Evolutionary conservation across 208 protist genomes (phyloP).

Genomic region (Blastocrithidia nonstop): DNA sequence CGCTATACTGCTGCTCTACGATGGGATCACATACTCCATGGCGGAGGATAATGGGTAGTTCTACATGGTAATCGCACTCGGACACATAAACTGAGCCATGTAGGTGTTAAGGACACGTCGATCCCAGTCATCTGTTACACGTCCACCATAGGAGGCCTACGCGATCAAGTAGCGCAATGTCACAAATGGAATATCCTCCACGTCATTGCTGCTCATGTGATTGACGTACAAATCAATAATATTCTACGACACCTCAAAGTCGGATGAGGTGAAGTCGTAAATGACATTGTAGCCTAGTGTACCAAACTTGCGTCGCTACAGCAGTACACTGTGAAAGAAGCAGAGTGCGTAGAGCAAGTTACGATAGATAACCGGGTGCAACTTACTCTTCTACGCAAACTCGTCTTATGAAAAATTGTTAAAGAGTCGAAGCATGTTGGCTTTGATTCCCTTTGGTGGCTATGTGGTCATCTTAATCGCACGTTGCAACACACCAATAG

Average conservation of each 20-base stretch:
- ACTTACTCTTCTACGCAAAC: constrained; percentile 57
- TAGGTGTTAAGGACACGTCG: constrained; percentile 94
- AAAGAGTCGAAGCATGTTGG: constrained; percentile 95
- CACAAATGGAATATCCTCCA: constrained; percentile 90
- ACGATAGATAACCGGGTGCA: constrained; percentile 84
- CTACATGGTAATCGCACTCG: constrained; percentile 53
- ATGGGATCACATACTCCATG: constrained; percentile 81
- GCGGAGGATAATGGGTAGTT: constrained; percentile 76
- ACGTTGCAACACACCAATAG: constrained; percentile 92
- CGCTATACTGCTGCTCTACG: constrained; percentile 80
- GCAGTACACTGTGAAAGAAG: constrained; percentile 96
- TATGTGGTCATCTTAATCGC: constrained; percentile 98
- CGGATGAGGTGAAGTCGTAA: constrained; percentile 98
- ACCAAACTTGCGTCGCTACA: constrained; percentile 97
- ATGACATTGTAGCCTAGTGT: constrained; percentile 96
- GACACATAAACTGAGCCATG: constrained; percentile 92
- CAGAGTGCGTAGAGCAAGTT: constrained; percentile 93
- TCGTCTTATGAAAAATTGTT: constrained; percentile 83
- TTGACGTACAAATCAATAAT: constrained; percentile 85
- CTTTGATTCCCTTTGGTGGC: constrained; percentile 94
- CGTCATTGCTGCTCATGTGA: constrained; percentile 45
- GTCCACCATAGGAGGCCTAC: constrained; percentile 96
- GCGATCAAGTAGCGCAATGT: constrained; percentile 97
- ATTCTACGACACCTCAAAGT: constrained; percentile 93
- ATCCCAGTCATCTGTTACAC: constrained; percentile 97